Base-by-base conservation (phyloP, 2,329 filamentous ascomycete species). In the Cladosporium sp. region DNA sequence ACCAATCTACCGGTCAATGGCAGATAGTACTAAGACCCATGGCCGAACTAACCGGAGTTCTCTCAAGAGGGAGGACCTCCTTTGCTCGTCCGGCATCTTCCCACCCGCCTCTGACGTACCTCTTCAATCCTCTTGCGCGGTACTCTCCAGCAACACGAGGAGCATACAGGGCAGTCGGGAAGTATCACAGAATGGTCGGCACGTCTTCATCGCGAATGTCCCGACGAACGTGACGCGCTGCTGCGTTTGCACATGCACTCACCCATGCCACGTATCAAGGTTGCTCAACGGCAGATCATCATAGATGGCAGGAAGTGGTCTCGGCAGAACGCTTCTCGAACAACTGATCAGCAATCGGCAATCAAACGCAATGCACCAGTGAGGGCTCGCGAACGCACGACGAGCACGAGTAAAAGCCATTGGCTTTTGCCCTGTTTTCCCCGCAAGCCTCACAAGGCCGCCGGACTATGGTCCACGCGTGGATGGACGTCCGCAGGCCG, bases 281-380 rank as follows among this genome's bases (percentile, higher is more conserved):
- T 14, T 9, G 38, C 49, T 51, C 49, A 51, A 51, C 49, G 49
- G 49, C 49, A 51, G 49, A 37, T 25, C 25, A 25, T 6, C 25
- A 25, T 6, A 25, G 25, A 25, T 25, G 51, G 8, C 37, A 40
- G 36, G 30, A n/a, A n/a, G 25, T 43, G n/a, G 12, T 17, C 15
- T 45, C 52, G 52, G 52, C 52, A 55, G 52, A 55, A 55, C 40
- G 43, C 43, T 55, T 55, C 52, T 55, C 52, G 52, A 55, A 55
- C 19, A 17, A 40, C 25, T 14, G 25, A 47, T 45, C 52, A 45
- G 28, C 30, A n/a, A 38, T 47, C 52, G 52, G 52, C 15, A 45
- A 43, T 15, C 19, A 47, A 47, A 30, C 43, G 11, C 4, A 17
- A 25, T 30, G 25, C 8, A 47, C 7, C 43, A 5, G 25, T 28